Evolutionary conservation across 2,329 filamentous ascomycete genomes (phyloP).

Genomic region (Cladosporium austrohemisphaericum): DNA sequence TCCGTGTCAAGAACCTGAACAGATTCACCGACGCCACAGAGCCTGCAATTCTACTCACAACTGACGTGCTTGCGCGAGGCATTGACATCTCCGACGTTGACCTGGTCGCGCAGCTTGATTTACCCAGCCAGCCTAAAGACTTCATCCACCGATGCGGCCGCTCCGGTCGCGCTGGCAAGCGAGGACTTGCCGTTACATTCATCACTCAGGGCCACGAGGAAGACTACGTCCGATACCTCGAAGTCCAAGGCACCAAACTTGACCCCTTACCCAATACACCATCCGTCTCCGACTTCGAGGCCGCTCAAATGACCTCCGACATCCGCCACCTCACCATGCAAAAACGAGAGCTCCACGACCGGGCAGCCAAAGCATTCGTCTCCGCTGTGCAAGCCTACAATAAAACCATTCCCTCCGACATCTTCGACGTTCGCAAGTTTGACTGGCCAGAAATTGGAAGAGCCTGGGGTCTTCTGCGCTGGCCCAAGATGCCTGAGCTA

Average conservation of each 20-base stretch:
- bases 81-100: conserved; percentile 91
- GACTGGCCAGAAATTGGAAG: conserved; percentile 79
- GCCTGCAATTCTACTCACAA: conserved; percentile 81
- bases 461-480: conserved; percentile 79
- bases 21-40: conserved; percentile 71
- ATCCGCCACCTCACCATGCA: conserved; percentile 59
- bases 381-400: conserved; percentile 89
- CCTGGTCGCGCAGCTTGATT: conserved; percentile 84
- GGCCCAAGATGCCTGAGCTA: conserved; percentile 90
- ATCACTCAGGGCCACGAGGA: conserved; percentile 81
- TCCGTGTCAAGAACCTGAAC: conserved; percentile 81
- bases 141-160: conserved; percentile 65
- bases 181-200: conserved; percentile 80
- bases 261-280: conserved; percentile 40
- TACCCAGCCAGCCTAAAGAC: conserved; percentile 81
- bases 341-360: conserved; percentile 73
- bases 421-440: conserved; percentile 77
- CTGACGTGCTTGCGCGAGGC: conserved; percentile 84
- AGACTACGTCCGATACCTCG: conserved; percentile 81
- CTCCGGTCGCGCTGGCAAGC: conserved; percentile 60
- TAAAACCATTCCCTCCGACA: conserved; percentile 85
- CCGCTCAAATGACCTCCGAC: conserved; percentile 51
- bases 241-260: conserved; percentile 37
- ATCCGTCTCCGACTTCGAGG: conserved; percentile 56
- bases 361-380: conserved; percentile 86